Evolutionary conservation across 2,329 filamentous ascomycete species (phyloP).

Genomic region (Ploettnerulaceae sp.): DNA sequence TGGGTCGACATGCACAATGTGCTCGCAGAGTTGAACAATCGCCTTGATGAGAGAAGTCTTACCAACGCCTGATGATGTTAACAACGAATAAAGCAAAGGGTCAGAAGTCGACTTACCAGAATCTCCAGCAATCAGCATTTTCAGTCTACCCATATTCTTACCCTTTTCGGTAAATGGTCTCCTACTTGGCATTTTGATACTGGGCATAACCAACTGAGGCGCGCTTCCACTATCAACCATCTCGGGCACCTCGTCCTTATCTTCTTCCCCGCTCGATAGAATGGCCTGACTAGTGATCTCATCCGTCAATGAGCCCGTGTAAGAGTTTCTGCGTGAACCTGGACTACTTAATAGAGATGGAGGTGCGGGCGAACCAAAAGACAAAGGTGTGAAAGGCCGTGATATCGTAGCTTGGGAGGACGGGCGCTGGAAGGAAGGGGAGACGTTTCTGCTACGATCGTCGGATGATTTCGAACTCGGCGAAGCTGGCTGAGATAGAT

Average conservation of each 20-base stretch:
- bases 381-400: slow-evolving; percentile 42
- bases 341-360: slow-evolving; percentile 44
- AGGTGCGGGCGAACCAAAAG: slow-evolving; percentile 39
- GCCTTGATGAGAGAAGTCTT: slow-evolving; percentile 88
- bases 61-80: slow-evolving; percentile 57
- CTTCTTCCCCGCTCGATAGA: slow-evolving; percentile 33
- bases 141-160: slow-evolving; percentile 77
- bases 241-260: slow-evolving; percentile 42
- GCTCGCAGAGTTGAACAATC: slow-evolving; percentile 78
- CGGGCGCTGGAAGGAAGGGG: slow-evolving; percentile 30
- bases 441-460: slow-evolving; percentile 34
- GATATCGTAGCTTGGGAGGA: slow-evolving; percentile 36
- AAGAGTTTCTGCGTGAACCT: slow-evolving; percentile 49
- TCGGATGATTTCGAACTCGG: slow-evolving; percentile 32
- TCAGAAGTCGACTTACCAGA: slow-evolving; percentile 50
- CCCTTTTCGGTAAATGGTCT: slow-evolving; percentile 87
- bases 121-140: slow-evolving; percentile 80
- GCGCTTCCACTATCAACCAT: slow-evolving; percentile 47
- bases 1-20: slow-evolving; percentile 87
- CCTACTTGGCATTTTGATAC: slow-evolving; percentile 82
- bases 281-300: slow-evolving; percentile 37
- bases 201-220: slow-evolving; percentile 96
- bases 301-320: slow-evolving; percentile 46
- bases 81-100: too few relatives aligned
- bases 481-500: slow-evolving; percentile 25